Base-by-base conservation (phyloP, 768 basidiomycete species). In the Russula abietina region DNA sequence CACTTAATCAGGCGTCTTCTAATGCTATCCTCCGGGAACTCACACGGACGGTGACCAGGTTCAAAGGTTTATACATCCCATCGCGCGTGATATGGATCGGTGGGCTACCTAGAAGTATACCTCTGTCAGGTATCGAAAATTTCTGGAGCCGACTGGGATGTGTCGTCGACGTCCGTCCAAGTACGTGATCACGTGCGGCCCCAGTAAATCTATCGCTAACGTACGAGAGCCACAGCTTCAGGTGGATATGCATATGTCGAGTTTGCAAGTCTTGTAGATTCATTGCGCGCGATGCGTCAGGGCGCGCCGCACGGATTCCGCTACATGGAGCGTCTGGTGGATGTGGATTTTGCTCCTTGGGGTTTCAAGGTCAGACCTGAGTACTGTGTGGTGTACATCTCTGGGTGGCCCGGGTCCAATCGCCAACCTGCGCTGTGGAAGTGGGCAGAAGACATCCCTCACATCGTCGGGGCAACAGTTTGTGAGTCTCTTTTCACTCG, bases 101-200 rank as follows among this genome's bases (percentile, higher is more conserved):
- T 3, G 26, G 46, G 30, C 24, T 64, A 8, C 57, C 62, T 2
- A 3, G 4, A 0, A 8, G 16, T 7, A 24, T 61, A 1, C n/a
- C 32, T 26, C 32, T 17, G 1, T 12, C 3, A 12, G 38, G 9
- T n/a, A n/a, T n/a, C n/a, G n/a, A n/a, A n/a, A n/a, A n/a, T n/a
- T 63, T 62, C n/a, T 62, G 55, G 60, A 62, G 55, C 57, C 33
- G 64, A 19, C 60, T 65, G 7, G 64, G 61, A 12, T 57, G 50
- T 10, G 60, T 62, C 8, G 61, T 63, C n/a, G 64, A 58, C 32
- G 55, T 65, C 30, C 61, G 64, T n/a, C 1, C 24, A 39, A 39
- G 64, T 65, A 39, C 55, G 64, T n/a, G 16, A 17, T 39, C 33
- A 8, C 33, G n/a, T 9, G 39, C n/a, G n/a, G n/a, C n/a, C 49